Base-by-base conservation (phyloP, 202 grass and related monocot genomes). In the Saccharum hybrid region DNA sequence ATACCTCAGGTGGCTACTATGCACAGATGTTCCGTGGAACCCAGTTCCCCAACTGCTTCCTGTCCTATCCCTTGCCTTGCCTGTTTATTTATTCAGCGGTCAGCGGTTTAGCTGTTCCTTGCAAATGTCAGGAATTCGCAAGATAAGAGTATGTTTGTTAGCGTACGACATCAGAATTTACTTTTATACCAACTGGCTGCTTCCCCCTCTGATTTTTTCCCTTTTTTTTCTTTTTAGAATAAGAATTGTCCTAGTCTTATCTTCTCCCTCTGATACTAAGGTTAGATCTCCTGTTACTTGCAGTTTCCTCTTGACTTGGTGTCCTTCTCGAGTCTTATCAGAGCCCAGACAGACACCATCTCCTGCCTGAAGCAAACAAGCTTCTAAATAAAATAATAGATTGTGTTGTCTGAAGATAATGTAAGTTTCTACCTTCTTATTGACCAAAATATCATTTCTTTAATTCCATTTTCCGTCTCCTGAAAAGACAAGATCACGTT, bases 41-140 rank as follows among this genome's bases (percentile, higher is more conserved):
- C 26, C n/a, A 83, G 40, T 80, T 83, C 45, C 54, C 71, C 68
- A 65, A 83, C 84, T 80, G 75, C 88, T 75, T 51, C 23, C 43
- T 83, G 41, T 75, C 74, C 74, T 52, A 18, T 18, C 48, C 26
- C 48, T 52, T 18, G 41, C 41, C 9, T 66, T 60, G 51, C 2
- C 33, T 75, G 63, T 70, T 86, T 79, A 80, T 70, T 83, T 73
- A 66, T 10, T 87, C 14, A 30, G 18, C 42, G 37, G 64, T 85
- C 18, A 54, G 18, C 51, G 18, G 51, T 1, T 0, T 54, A 22
- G 6, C 30, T 83, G 38, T 81, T 65, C 86, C 72, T 85, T 84
- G 61, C 49, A 79, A 74, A 81, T 63, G 74, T 19, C 11, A 41
- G 46, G 28, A 19, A 68, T 64, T 41, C 39, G 37, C 4, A 38